Base-by-base conservation (phyloP, 2,329 filamentous ascomycete genomes). In the Neofusicoccum ribis region DNA sequence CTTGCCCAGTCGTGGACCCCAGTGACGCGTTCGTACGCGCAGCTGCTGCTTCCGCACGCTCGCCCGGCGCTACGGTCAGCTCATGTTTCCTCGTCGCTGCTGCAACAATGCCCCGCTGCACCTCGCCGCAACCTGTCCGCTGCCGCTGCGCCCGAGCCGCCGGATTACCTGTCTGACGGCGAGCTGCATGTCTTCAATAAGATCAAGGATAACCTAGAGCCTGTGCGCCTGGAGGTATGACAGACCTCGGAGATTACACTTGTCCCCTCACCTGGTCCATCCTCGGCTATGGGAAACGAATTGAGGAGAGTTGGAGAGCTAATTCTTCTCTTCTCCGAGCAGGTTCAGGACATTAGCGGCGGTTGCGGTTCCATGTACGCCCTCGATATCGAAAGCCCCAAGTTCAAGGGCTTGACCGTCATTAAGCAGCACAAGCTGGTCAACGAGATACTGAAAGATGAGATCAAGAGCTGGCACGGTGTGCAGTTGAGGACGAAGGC, bases 291-390 rank as follows among this genome's bases (percentile, higher is more conserved):
- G 31, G 51, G 9, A 15, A 1, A 23, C 20, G 27, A 44, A n/a
- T 8, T 17, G 39, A 17, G 12, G 23, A 46, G 23, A 36, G n/a
- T 11, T 15, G 7, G 27, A 39, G 39, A 17, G 34, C 64, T 51
- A 41, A 54, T 60, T 60, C 36, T 39, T 17, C 23, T 15, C 37
- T 54, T 39, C 31, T 31, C 12, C 20, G 62, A 41, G 46, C 31
- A 88, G 76, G 90, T 95, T 9, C 89, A 90, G 75, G 91, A 96
- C 78, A 87, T 95, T 60, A 92, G 89, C 27, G 91, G 92, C 66
- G 91, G 91, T 36, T 96, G 91, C 79, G 91, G 91, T 9, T 91
- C 88, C 73, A 95, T 95, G 92, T 95, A 95, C 79, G 89, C 88
- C 64, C 89, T 96, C 69, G 89, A 93, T 72, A 88, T 95, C 69